Percentiles rank a stretch among this genome's conserved stretches.
phyloP scores from a whole-genome alignment of 177 flowering plant genomes.

The Tripterygium wilfordii region DNA sequence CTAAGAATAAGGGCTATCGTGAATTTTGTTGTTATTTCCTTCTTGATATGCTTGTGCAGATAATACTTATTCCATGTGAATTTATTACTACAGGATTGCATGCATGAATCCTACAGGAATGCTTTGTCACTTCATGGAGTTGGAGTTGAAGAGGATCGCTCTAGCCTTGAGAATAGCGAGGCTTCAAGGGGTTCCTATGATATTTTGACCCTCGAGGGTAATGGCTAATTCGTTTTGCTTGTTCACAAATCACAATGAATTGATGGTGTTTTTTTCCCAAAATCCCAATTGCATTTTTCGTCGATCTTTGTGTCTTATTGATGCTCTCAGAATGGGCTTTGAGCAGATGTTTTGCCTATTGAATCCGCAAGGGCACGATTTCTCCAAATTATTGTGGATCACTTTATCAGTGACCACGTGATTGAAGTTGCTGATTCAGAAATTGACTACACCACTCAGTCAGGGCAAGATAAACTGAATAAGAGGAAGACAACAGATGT shows the following conservation, averaged over 20 bases:
- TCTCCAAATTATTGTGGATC: slow-evolving; percentile 77
- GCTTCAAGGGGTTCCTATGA: slow-evolving; percentile 45
- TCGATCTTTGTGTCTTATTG: neutral
- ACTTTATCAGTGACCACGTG: slow-evolving; percentile 63
- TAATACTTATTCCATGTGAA: neutral
- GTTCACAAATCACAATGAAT: too few species aligned
- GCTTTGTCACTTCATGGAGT: slow-evolving; percentile 58
- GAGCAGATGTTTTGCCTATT: slow-evolving; percentile 82
- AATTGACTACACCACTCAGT: slow-evolving; percentile 40
- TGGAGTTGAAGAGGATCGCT: slow-evolving; percentile 68
- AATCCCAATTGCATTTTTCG: too few species aligned
- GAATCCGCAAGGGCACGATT: slow-evolving; percentile 86
- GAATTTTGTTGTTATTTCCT: too few species aligned
- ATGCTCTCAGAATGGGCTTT: slow-evolving; percentile 10
- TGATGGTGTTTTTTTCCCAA: too few species aligned
- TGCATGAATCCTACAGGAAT: slow-evolving; percentile 61
- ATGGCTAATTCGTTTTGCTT: neutral
- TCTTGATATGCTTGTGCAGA: too few species aligned
- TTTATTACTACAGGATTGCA: slow-evolving; percentile 51
- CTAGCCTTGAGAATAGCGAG: slow-evolving; percentile 47
- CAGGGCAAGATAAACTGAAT: slow-evolving; percentile 57
- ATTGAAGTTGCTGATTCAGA: slow-evolving; percentile 58
- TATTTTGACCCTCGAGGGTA: slow-evolving; percentile 57
- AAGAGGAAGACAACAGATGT: slow-evolving; percentile 73
- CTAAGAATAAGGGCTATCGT: too few species aligned